Evolutionary conservation across 176 grass and related monocot genomes (phyloP), one percentile per base, ranked within the genome.

Genomic region (Carex pumila): DNA sequence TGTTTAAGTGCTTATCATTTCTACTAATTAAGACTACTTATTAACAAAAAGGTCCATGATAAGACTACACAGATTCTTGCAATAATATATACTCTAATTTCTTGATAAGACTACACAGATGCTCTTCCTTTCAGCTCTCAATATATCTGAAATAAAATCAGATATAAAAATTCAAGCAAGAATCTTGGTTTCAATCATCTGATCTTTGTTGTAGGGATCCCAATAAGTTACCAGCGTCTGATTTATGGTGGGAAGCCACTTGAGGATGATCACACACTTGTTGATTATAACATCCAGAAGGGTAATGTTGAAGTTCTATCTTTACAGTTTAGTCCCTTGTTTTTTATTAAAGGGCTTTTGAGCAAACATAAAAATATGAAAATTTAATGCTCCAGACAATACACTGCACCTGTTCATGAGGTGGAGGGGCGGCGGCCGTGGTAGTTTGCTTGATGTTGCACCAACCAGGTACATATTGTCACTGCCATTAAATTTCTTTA

Each of bases 211-310:
- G 5, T 22, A 94, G 94, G 92, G 6, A 94, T 97, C 82, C 90
- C 94, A 21, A 97, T 80, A 92, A 97, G 92, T 36, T 36, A 1
- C 34, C 94, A 94, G 83, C 75, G 94, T 14, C 76, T 97, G 85
- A 94, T 97, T 87, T 97, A 92, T 71, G 94, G 92, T 2, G 92
- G 94, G 2, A 94, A 97, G 88, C 90, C 91, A 87, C 85, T 97
- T 14, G 90, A 97, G 65, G 94, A 97, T 59, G 90, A 90, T 19
- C 70, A 85, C 50, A 97, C 94, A 17, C 87, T 97, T 30, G 92
- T 88, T 0, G 92, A 97, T 65, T 97, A 97, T 77, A 97, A 97
- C 90, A 94, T 97, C 85, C 94, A 97, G 50, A 97, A 97, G 84
- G 87, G 81, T 88, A 81, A 21, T 81, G 0, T n/a, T 72, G 2